Evolutionary conservation across 176 grass and related monocot genomes (phyloP), one percentile per base, ranked within the genome.

Genomic region (Hsuehochloa calcarea): DNA sequence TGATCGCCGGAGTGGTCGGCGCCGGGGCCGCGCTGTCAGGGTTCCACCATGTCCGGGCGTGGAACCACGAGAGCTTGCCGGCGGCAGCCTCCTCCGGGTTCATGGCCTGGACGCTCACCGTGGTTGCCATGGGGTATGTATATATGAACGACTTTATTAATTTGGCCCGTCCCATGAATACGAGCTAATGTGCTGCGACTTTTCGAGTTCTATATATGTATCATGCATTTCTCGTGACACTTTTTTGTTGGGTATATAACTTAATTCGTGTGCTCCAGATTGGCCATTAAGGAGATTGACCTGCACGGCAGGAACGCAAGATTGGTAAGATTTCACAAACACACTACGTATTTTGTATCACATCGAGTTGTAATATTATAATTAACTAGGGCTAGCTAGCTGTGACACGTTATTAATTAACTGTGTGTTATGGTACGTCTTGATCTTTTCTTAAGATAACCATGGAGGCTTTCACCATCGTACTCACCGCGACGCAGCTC

Each of bases 71-170:
- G 34, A 94, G 90, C 84, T 72, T 96, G 65, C 92, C 97, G 5
- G 77, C 97, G 10, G 97, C 97, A 3, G 90, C 78, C n/a, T 90
- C 97, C 46, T 89, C 93, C 9, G 97, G 81, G 27, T 60, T 88
- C 81, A 80, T 87, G 9, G 91, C 97, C n/a, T 99, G 97, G 97
- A 63, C 55, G 16, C 97, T 99, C 88, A 99, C 92, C 64, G 91
- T 96, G 41, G 82, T 99, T 83, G 91, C 97, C 51, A 92, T 96
- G 90, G 97, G 93, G 97, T 99, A 89, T 43, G 75, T 99, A 89
- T 43, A 81, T 34, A 37, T 25, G 20, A 20, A 45, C 35, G 3
- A 31, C 29, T 51, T 5, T 4, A 60, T 47, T 13, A 46, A 10
- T 59, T 12, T 60, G 9, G 25, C 56, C 68, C 23, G 68, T 71